Evolutionary conservation across 2,329 filamentous ascomycete species (phyloP).

Genomic region (Aspergillus alliaceus): DNA sequence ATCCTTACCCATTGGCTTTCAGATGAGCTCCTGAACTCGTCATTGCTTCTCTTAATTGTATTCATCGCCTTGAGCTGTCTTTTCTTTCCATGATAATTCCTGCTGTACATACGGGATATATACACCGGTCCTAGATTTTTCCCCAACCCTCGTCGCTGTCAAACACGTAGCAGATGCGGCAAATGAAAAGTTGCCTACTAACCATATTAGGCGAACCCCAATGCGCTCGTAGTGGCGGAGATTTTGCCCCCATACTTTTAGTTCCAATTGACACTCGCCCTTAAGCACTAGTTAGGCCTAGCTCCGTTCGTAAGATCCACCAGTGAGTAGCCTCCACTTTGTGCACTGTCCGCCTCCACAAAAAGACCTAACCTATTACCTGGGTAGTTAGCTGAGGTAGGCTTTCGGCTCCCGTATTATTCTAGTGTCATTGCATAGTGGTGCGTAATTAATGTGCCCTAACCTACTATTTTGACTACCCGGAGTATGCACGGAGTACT

Average conservation of each 20-base stretch:
- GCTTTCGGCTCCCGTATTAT: background rate
- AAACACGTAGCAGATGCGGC: conserved; percentile 8
- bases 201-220: conserved; percentile 11
- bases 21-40: too few species aligned
- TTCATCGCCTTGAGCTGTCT: too few species aligned
- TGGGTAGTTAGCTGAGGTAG: background rate
- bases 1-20: too few species aligned
- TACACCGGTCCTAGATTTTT: background rate
- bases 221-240: background rate
- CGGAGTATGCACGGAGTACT: background rate
- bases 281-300: background rate
- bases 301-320: background rate
- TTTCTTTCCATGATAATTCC: too few species aligned
- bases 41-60: too few species aligned
- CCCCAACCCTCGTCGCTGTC: conserved; percentile 2
- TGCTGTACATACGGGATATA: too few species aligned
- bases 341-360: conserved; percentile 16
- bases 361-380: background rate
- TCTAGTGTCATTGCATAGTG: background rate
- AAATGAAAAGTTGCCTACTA: conserved; percentile 10
- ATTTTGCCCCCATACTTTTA: conserved; percentile 2
- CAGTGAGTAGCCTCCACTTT: conserved; percentile 6
- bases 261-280: background rate
- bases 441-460: background rate
- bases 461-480: background rate